Evolutionary conservation across 345 rosid genomes (phyloP).

Genomic region (Populus tremula): DNA sequence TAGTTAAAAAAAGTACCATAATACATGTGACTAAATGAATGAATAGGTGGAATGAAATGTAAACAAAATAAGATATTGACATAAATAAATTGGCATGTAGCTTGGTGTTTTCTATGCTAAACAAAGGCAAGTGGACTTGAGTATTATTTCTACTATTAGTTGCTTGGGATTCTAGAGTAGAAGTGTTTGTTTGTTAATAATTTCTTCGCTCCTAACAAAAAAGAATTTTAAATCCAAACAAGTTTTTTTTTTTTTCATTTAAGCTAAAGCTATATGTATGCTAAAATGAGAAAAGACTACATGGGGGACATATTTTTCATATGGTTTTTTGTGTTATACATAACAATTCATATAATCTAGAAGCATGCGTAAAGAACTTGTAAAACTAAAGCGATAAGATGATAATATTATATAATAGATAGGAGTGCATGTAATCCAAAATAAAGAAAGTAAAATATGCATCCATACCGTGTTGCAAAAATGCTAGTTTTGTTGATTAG

Average conservation of each 20-base stretch:
- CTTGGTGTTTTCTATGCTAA: slow-evolving; percentile 16
- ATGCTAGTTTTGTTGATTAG: background rate
- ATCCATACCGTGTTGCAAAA: background rate
- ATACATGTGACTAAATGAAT: slow-evolving; percentile 16
- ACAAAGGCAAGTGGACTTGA: slow-evolving; percentile 31
- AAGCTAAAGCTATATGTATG: too few species aligned
- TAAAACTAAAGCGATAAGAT: background rate
- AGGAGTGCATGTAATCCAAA: background rate
- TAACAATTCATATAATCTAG: background rate
- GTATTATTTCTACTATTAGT: slow-evolving; percentile 12
- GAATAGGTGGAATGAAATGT: slow-evolving; percentile 14
- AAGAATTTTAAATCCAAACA: too few species aligned
- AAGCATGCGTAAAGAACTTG: background rate
- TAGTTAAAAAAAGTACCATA: too few species aligned
- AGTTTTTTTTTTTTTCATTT: too few species aligned
- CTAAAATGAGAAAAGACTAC: background rate
- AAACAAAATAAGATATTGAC: slow-evolving; percentile 27
- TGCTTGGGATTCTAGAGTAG: slow-evolving; percentile 7
- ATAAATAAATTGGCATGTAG: slow-evolving; percentile 22
- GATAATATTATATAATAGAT: background rate
- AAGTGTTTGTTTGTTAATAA: background rate
- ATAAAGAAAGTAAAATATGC: background rate
- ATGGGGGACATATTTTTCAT: background rate
- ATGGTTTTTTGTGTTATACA: background rate
- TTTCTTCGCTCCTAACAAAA: too few species aligned